A percentile compares a stretch with the other conserved stretches of the same genome.
Evolutionary conservation across 331 rosid species (phyloP).

Genomic region (Acacia concinna): DNA sequence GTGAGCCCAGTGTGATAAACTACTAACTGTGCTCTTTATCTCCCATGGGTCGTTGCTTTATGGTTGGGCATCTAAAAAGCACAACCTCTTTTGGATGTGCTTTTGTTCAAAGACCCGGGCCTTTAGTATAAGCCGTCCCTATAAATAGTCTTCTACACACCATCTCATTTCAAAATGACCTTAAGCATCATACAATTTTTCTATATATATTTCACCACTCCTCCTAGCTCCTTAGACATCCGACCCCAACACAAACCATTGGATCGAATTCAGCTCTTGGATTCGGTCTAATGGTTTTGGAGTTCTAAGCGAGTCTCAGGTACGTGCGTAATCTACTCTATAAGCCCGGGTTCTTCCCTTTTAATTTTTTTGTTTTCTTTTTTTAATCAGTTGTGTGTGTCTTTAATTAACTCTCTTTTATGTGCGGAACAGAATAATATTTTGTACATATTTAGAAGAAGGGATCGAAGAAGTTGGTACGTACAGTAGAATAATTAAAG

Average conservation of each 20-base stretch:
- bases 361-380: background rate
- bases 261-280: slow-evolving; percentile 57
- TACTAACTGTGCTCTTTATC: slow-evolving; percentile 36
- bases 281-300: slow-evolving; percentile 67
- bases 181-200: slow-evolving; percentile 43
- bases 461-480: background rate
- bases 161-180: slow-evolving; percentile 49
- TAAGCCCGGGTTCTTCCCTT: background rate
- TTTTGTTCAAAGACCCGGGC: slow-evolving; percentile 45
- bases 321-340: slow-evolving; percentile 14
- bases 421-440: background rate
- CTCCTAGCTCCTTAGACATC: slow-evolving; percentile 42
- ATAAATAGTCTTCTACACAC: slow-evolving; percentile 69
- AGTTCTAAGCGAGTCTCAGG: slow-evolving; percentile 42
- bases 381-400: background rate
- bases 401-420: background rate
- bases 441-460: slow-evolving; percentile 12
- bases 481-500: slow-evolving; percentile 18
- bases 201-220: slow-evolving; percentile 19
- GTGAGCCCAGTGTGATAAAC: slow-evolving; percentile 34
- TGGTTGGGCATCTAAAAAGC: slow-evolving; percentile 71
- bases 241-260: slow-evolving; percentile 47
- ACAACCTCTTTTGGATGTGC: slow-evolving; percentile 53
- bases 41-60: slow-evolving; percentile 39
- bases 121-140: slow-evolving; percentile 42